Evolutionary conservation across 2,329 filamentous ascomycete species (phyloP), one percentile per base, ranked within the genome.

Genomic region (Xylariaceae sp.): DNA sequence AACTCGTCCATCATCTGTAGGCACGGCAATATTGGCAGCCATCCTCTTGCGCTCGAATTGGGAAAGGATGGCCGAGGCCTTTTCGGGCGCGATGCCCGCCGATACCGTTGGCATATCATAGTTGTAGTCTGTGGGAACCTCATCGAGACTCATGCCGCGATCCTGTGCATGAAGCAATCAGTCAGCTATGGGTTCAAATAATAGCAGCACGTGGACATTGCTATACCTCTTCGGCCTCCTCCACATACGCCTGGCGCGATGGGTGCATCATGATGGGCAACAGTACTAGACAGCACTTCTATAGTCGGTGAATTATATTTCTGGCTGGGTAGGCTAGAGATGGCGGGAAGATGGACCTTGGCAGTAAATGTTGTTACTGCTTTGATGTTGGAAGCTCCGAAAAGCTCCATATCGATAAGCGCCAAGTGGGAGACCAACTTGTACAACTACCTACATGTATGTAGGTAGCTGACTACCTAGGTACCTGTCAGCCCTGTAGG

Each of bases 21-120:
- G 95, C 3, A 99, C 95, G 11, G 90, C 89, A 66, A 98, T 91
- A 9, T 90, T 89, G 16, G 92, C 92, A 9, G 92, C 93, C 69
- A 92, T 85, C 69, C 92, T 87, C 76, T 96, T 97, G 60, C 94
- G 90, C 69, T 92, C 90, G 74, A 99, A 95, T 72, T 98, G 93
- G 29, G 86, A 88, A 17, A 96, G 79, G 52, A 97, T 87, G 12
- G 91, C 91, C 2, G 91, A 93, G 3, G 92, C 92, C 73, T 91
- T 92, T 71, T 95, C 90, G 4, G 90, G 85, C 6, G 88, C 85
- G 41, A 89, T 87, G 43, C 90, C 90, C 17, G 84, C 82, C 3
- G 80, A 76, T 3, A 79, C 79, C 28, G 86, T 79, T 21, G 88
- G 88, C 50, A 96, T 83, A 39, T 90, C 86, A 82, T 98, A 95